phyloP scores from a whole-genome alignment of 495 filamentous ascomycete genomes.

The Aspergillus kassunensis region DNA sequence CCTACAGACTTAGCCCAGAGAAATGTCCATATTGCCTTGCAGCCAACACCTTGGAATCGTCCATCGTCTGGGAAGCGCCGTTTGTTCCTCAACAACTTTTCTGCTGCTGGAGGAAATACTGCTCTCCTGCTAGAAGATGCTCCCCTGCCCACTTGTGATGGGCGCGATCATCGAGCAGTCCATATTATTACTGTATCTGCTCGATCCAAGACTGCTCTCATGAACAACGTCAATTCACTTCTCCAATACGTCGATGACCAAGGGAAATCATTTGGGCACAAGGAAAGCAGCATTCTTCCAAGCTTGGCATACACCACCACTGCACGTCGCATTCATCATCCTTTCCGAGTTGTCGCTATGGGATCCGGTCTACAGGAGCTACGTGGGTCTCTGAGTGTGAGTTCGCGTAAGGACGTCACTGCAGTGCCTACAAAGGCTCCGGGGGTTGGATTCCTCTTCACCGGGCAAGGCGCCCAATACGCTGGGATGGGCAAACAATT shows the following conservation, averaged over 20 bases:
- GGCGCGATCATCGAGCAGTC: slow-evolving; percentile 49
- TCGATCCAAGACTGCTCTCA: slow-evolving; percentile 49
- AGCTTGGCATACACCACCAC: slow-evolving; percentile 74
- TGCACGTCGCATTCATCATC: slow-evolving; percentile 78
- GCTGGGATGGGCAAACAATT: slow-evolving; percentile 68
- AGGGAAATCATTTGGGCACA: slow-evolving; percentile 37
- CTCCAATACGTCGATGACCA: slow-evolving; percentile 49
- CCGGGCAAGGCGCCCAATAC: slow-evolving; percentile 57
- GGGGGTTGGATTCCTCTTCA: slow-evolving; percentile 48
- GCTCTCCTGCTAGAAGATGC: slow-evolving; percentile 53
- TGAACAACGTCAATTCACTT: slow-evolving; percentile 50
- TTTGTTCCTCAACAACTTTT: slow-evolving; percentile 68
- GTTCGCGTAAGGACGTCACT: slow-evolving; percentile 25
- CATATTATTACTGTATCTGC: slow-evolving; percentile 52
- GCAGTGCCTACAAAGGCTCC: slow-evolving; percentile 41
- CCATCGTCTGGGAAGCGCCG: slow-evolving; percentile 59
- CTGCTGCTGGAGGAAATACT: slow-evolving; percentile 54
- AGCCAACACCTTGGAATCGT: slow-evolving; percentile 59
- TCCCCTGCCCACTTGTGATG: slow-evolving; percentile 35
- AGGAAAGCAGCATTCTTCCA: slow-evolving; percentile 30
- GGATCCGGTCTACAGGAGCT: slow-evolving; percentile 39
- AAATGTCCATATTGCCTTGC: slow-evolving; percentile 65
- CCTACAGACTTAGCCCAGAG: slow-evolving; percentile 69
- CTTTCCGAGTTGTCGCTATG: slow-evolving; percentile 62
- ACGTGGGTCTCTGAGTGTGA: slow-evolving; percentile 23